These are phyloP conservation scores for Aspergillus viridinutans DNA, from an alignment of 2,329 filamentous ascomycete genomes.

Conservation along the genomic window DNA sequence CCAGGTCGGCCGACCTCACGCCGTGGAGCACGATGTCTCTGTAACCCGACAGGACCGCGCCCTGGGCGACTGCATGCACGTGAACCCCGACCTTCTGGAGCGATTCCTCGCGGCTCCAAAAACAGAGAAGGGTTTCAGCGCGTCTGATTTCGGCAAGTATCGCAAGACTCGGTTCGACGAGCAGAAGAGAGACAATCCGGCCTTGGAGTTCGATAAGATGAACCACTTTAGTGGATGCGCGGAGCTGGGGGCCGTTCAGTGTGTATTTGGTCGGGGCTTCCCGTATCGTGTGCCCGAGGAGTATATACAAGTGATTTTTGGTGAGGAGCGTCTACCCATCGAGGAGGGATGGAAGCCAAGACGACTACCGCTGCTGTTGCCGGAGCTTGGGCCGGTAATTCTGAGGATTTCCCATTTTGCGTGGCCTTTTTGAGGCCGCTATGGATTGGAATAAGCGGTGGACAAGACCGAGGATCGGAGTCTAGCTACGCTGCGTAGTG, in stretches of 20 bases:
- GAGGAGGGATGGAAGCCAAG: constrained; percentile 13
- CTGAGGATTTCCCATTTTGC: constrained; percentile 10
- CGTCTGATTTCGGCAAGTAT: constrained; percentile 4
- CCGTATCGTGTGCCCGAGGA: constrained; percentile 6
- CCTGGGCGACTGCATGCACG: constrained; percentile 9
- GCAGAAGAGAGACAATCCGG: constrained; percentile 4
- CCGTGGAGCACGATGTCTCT: constrained; percentile 15
- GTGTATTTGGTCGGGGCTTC: constrained; percentile 10
- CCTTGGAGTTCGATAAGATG: constrained; percentile 2
- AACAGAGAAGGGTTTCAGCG: background rate
- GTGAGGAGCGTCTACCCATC: constrained; percentile 14
- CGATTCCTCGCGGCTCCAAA: background rate
- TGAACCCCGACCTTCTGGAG: constrained; percentile 3
- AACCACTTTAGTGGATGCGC: constrained; percentile 10
- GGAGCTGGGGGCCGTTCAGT: constrained; percentile 8
- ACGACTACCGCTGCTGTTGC: constrained; percentile 5
- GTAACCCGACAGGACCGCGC: constrained; percentile 14
- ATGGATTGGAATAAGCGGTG: background rate
- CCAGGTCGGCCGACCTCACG: constrained; percentile 12
- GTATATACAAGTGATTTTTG: constrained; percentile 12
- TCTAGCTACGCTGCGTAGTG: background rate
- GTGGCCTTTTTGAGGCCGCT: constrained; percentile 9
- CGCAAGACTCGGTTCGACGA: constrained; percentile 9
- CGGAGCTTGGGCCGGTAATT: constrained; percentile 4
- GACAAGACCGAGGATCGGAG: background rate